Base-by-base conservation (phyloP, 225 moss, liverwort and hornwort genomes). In the Antitrichia curtipendula region DNA sequence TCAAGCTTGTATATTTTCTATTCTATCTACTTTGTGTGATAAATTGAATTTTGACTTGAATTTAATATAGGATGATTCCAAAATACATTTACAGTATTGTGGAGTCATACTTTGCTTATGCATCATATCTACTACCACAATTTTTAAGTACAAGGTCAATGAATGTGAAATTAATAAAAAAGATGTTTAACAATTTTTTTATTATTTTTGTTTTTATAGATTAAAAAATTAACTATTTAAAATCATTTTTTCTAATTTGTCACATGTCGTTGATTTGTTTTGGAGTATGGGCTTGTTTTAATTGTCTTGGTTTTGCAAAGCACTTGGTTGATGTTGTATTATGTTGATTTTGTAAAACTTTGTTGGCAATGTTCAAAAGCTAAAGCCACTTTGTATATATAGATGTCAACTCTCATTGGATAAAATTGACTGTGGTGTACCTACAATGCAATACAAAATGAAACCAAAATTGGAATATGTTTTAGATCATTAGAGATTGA, bases 21-120 rank as follows among this genome's bases (percentile, higher is more conserved):
- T 52, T 75, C 3, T 8, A 75, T 13, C 3, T 22, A 22, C 1
- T 36, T 50, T 45, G 32, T 19, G 7, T 32, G 2, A 49, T 12
- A 32, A 2, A 49, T 0, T 12, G 0, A 52, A 13, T 21, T 14
- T 6, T 0, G 1, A 36, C 0, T 52, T 36, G 36, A 53, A 53
- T 8, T 14, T 36, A 4, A 23, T 17, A 17, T 11, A 1, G 3
- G 3, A 3, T 78, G 17, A 38, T n/a, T 54, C 5, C 9, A 77
- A 76, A 53, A 76, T 53, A 36, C 9, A 50, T 9, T 53, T 53
- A 15, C 4, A n/a, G 9, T n/a, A 1, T n/a, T 16, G 16, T n/a
- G 0, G 2, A 24, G 4, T 54, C 34, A 34, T 24, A 9, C 2
- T n/a, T 53, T 76, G 4, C 1, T 50, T 36, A n/a, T 53, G 2